Percentiles rank a stretch among this genome's conserved stretches.
phyloP scores from a whole-genome alignment of 225 moss, liverwort and hornwort genomes.

The Pseudisothecium myosuroides region DNA sequence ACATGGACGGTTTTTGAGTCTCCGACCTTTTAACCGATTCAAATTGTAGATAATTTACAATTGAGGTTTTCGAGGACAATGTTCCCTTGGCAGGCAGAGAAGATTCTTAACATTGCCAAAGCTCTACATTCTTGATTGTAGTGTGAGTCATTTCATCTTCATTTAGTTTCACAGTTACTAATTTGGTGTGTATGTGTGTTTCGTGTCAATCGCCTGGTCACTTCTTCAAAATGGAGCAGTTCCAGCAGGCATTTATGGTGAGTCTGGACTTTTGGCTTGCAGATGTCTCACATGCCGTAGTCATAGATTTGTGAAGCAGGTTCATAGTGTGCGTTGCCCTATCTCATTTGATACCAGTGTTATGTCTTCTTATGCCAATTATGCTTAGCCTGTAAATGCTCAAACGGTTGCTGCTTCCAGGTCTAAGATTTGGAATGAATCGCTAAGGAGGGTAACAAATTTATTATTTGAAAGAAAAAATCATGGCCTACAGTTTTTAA shows the following conservation, averaged over 20 bases:
- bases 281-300: not conserved
- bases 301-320: not conserved
- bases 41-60: not conserved
- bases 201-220: not conserved
- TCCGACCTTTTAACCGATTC: not conserved
- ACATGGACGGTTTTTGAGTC: not conserved
- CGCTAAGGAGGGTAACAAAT: not conserved
- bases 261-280: not conserved
- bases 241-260: slow-evolving; percentile 97
- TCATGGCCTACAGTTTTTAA: not conserved
- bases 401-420: too few species aligned
- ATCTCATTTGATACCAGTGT: not conserved
- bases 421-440: not conserved
- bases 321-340: not conserved
- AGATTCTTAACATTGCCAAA: not conserved
- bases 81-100: not conserved
- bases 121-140: not conserved
- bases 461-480: not conserved
- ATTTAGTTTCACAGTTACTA: not conserved
- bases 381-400: not conserved
- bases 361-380: not conserved
- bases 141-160: not conserved
- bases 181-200: not conserved
- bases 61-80: not conserved
- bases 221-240: slow-evolving; percentile 36